Conservation (phyloP, 805 yeast species). For the Hanseniaspora lindneri region DNA sequence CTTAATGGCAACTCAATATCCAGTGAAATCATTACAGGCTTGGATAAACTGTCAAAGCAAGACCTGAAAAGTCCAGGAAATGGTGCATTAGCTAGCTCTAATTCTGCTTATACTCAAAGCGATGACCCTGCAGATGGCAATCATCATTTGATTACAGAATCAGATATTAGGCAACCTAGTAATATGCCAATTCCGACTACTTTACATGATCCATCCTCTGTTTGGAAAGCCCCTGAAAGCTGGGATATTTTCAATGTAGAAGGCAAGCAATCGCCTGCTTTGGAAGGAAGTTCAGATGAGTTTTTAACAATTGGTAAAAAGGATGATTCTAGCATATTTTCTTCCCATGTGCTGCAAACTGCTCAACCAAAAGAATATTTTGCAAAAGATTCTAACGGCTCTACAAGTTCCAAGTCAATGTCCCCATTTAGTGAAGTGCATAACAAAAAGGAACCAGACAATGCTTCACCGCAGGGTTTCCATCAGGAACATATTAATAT, state of each 20-base stretch:
- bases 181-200: not conserved
- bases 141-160: not conserved
- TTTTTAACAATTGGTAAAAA: not conserved
- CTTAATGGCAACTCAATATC: not conserved
- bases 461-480: too few relatives aligned
- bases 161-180: not conserved
- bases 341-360: not conserved
- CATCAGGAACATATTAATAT: too few relatives aligned
- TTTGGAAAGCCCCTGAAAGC: conserved; percentile 16
- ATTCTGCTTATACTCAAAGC: too few relatives aligned
- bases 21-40: not conserved
- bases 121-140: too few relatives aligned
- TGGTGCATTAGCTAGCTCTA: too few relatives aligned
- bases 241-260: conserved; percentile 14
- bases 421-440: conserved; percentile 3
- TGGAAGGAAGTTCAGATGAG: not conserved
- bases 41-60: not conserved
- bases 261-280: not conserved
- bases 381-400: not conserved
- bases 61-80: too few relatives aligned
- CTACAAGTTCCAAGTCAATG: not conserved
- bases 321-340: not conserved
- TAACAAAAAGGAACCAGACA: too few relatives aligned
- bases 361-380: not conserved
- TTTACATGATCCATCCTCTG: not conserved